Conservation (phyloP, 768 basidiomycete genomes). For the Xanthoconium purpureum region DNA sequence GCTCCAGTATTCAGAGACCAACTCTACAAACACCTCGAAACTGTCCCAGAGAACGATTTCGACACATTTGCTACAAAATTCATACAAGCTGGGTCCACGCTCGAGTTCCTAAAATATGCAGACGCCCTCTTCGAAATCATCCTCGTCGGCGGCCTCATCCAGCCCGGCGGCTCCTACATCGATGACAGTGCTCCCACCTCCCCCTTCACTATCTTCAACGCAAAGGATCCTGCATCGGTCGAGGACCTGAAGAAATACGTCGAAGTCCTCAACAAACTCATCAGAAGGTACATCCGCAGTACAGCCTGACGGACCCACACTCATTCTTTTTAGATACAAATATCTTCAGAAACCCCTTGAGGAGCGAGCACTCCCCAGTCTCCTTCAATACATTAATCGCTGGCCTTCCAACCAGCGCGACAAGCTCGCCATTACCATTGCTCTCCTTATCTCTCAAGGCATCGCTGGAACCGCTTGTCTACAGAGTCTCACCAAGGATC, state of each 20-base stretch:
- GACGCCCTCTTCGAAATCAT: conserved; percentile 95
- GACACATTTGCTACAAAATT: conserved; percentile 81
- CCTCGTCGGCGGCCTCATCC: conserved; percentile 92
- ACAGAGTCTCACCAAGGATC: conserved; percentile 84
- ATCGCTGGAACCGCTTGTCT: conserved; percentile 77
- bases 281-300: conserved; percentile 65
- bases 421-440: conserved; percentile 79
- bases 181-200: conserved; percentile 83
- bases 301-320: background rate
- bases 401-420: conserved; percentile 77
- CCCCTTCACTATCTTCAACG: conserved; percentile 85
- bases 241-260: conserved; percentile 91
- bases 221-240: conserved; percentile 71
- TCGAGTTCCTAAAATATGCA: conserved; percentile 97
- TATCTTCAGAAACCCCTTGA: conserved; percentile 98
- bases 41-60: conserved; percentile 75
- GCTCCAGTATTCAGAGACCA: conserved; percentile 85
- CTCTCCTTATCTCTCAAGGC: conserved; percentile 81
- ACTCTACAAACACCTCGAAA: conserved; percentile 87
- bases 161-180: conserved; percentile 90
- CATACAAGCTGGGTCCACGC: conserved; percentile 85
- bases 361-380: conserved; percentile 71
- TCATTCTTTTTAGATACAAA: conserved; percentile 70
- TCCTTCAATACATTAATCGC: conserved; percentile 87
- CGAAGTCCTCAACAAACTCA: conserved; percentile 93